Evolutionary conservation across 2,329 filamentous ascomycete genomes (phyloP).

Genomic region (Pleurostoma richardsiae): DNA sequence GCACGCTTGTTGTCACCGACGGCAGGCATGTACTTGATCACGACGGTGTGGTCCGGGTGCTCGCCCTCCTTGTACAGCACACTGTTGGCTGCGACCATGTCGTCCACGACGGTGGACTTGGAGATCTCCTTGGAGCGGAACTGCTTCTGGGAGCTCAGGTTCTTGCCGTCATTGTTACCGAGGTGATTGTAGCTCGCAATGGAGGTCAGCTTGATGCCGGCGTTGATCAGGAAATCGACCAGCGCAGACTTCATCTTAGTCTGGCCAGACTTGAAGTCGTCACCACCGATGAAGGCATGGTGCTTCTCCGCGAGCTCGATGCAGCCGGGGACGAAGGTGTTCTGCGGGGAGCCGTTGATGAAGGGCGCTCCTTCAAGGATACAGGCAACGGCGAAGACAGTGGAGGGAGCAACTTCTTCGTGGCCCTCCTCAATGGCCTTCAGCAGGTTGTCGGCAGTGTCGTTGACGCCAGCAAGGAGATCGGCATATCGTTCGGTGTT

Average conservation of each 20-base stretch:
- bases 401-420: conserved; percentile 89
- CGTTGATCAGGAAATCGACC: conserved; percentile 97
- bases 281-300: conserved; percentile 87
- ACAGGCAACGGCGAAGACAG: conserved; percentile 89
- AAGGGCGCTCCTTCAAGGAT: conserved; percentile 89
- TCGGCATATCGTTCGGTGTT: conserved; percentile 98
- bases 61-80: conserved; percentile 88
- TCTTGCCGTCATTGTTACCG: conserved; percentile 99
- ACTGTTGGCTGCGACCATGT: conserved; percentile 96
- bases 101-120: conserved; percentile 98
- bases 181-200: conserved; percentile 99
- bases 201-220: conserved; percentile 96
- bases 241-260: conserved; percentile 99
- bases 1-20: conserved; percentile 99
- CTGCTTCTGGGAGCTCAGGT: conserved; percentile 93
- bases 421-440: conserved; percentile 83
- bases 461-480: conserved; percentile 82
- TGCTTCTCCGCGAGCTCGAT: conserved; percentile 85
- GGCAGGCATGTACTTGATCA: conserved; percentile 99
- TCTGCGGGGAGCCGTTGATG: conserved; percentile 99
- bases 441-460: conserved; percentile 91
- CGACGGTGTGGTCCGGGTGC: conserved; percentile 95
- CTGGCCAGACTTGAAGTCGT: conserved; percentile 99
- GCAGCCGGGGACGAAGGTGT: conserved; percentile 94
- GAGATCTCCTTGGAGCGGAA: conserved; percentile 99